A percentile compares a stretch with the other conserved stretches of the same genome.
Conservation (phyloP, 805 yeast species). For the Nakazawaea ernobii region DNA sequence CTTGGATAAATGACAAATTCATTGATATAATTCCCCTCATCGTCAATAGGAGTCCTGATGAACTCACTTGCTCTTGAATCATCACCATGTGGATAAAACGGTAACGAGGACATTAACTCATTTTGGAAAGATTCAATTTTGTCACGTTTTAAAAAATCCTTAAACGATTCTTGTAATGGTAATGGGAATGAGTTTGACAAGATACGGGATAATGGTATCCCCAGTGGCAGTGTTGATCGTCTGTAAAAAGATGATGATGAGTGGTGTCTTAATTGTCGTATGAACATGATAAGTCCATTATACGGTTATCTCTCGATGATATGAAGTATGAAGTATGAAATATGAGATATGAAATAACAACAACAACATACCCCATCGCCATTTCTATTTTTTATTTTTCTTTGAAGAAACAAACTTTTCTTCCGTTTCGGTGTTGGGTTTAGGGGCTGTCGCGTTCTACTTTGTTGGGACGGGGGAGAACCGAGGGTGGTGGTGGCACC, state of each 20-base stretch:
- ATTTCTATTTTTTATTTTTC: too few relatives aligned
- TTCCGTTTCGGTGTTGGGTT: too few relatives aligned
- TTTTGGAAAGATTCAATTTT: slow-evolving; percentile 28
- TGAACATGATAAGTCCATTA: too few relatives aligned
- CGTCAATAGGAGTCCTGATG: slow-evolving; percentile 50
- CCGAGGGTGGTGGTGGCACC: too few relatives aligned
- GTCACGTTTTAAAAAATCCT: slow-evolving; percentile 37
- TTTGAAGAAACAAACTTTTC: too few relatives aligned
- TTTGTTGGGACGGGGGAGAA: too few relatives aligned
- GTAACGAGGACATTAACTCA: slow-evolving; percentile 47
- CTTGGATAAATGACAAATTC: slow-evolving; percentile 60
- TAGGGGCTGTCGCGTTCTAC: too few relatives aligned
- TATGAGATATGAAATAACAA: too few relatives aligned
- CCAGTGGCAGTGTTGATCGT: slow-evolving; percentile 61
- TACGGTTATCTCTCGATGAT: too few relatives aligned
- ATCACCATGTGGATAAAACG: slow-evolving; percentile 53
- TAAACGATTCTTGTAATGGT: slow-evolving; percentile 41
- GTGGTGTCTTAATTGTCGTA: neutral
- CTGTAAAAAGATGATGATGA: slow-evolving; percentile 24
- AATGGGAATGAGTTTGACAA: slow-evolving; percentile 55
- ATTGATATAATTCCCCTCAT: slow-evolving; percentile 54
- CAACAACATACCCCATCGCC: too few relatives aligned
- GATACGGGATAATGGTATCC: slow-evolving; percentile 53
- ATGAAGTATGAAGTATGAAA: too few relatives aligned
- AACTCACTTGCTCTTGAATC: slow-evolving; percentile 40